Evolutionary conservation across 1,284 basidiomycete genomes (phyloP), one percentile per base, ranked within the genome.

Genomic region (Irpex lacteus): DNA sequence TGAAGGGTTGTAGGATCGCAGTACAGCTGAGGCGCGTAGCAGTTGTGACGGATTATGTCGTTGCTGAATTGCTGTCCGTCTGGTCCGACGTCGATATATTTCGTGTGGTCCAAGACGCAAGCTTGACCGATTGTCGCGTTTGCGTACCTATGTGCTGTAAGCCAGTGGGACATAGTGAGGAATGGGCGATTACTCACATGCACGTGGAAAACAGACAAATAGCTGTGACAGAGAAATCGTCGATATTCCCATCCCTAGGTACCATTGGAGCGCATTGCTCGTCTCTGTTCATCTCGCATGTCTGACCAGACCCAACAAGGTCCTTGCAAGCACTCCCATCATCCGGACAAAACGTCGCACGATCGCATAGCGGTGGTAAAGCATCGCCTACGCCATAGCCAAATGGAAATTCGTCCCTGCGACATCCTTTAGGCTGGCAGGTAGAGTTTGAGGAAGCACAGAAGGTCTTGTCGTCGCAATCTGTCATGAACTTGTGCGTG

Each of bases 241-340:
- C 65, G 70, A 72, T 80, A 5, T 80, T 77, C 19, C 79, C 73
- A 8, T 70, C 70, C 70, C 73, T 78, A 64, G 84, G 76, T 11
- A 75, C 68, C 1, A 86, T 80, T 1, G 83, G 76, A 8, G 75
- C 74, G 68, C 89, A 92, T 71, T 91, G 85, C 64, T 91, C 89
- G 72, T 93, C 90, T 47, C 90, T 79, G 67, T 88, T 86, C 69
- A 91, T 76, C 74, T 92, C 85, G 73, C 91, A 93, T 0, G 78
- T 56, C 19, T 74, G 75, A 2, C 89, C 89, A 0, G 82, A 73
- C 0, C 73, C 65, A 0, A 82, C 73, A 60, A 86, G 75, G 2
- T 73, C 70, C 60, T 78, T 72, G 73, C 91, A 94, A 1, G 80
- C 82, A 69, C 83, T 83, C 18, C 86, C 89, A 70, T 89, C 87